phyloP scores from a whole-genome alignment of 1,139 yeast species.

The Kluyveromyces sp. region DNA sequence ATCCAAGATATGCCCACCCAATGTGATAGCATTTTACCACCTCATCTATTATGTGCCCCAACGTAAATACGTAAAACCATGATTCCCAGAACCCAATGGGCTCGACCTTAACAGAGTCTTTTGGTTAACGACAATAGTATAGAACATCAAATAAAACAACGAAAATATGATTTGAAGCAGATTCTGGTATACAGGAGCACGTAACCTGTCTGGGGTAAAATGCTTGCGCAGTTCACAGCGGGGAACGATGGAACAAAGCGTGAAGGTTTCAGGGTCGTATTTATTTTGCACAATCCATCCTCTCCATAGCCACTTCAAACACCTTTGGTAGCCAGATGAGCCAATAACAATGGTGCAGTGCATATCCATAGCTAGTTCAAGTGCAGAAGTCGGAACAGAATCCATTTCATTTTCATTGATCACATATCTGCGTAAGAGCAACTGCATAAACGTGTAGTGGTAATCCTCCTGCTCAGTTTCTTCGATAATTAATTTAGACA shows the following conservation, averaged over 20 bases:
- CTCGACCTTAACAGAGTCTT: constrained; percentile 30
- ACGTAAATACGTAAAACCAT: constrained; percentile 55
- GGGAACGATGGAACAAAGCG: constrained; percentile 52
- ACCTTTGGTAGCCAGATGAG: constrained; percentile 75
- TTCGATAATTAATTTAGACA: constrained; percentile 68
- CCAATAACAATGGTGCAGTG: constrained; percentile 74
- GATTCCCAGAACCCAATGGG: constrained; percentile 43
- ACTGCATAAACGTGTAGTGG: constrained; percentile 62
- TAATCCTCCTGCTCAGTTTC: constrained; percentile 42
- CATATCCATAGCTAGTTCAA: constrained; percentile 81
- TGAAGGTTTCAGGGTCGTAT: constrained; percentile 62
- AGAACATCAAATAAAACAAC: constrained; percentile 53
- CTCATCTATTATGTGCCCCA: constrained; percentile 64
- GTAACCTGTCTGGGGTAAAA: constrained; percentile 75
- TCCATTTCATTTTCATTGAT: constrained; percentile 59
- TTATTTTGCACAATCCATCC: constrained; percentile 85
- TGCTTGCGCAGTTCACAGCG: constrained; percentile 54
- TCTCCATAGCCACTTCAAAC: constrained; percentile 86
- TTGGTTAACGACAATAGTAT: constrained; percentile 57
- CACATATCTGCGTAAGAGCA: constrained; percentile 70
- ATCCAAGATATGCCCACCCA: constrained; percentile 63
- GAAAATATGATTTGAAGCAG: constrained; percentile 62
- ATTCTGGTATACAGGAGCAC: constrained; percentile 79
- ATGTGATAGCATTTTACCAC: constrained; percentile 63
- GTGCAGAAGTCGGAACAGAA: constrained; percentile 56